Conservation (phyloP, 805 yeast genomes). For the Wickerhamomyces xylosicus region DNA sequence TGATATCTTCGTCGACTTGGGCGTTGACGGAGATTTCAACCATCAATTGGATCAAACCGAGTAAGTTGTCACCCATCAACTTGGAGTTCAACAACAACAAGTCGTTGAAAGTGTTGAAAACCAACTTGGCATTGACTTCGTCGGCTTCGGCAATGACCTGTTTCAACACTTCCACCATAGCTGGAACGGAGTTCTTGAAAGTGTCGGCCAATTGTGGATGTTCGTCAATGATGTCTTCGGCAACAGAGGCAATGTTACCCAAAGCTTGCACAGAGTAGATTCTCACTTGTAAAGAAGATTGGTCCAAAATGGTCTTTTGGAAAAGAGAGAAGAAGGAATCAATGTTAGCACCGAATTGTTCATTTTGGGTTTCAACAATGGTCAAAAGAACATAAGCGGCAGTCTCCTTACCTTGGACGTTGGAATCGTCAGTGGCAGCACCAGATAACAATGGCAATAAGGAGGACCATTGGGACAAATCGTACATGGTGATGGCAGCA, state of each 20-base stretch:
- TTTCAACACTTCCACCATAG: slow-evolving; percentile 72
- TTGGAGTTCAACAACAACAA: slow-evolving; percentile 68
- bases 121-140: slow-evolving; percentile 55
- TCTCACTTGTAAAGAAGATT: slow-evolving; percentile 61
- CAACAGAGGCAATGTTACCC: slow-evolving; percentile 50
- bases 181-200: slow-evolving; percentile 63
- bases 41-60: slow-evolving; percentile 61
- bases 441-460: slow-evolving; percentile 61
- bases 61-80: slow-evolving; percentile 66
- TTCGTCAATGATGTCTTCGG: slow-evolving; percentile 47
- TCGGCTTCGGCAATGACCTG: slow-evolving; percentile 66
- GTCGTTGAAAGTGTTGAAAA: slow-evolving; percentile 80
- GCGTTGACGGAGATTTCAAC: slow-evolving; percentile 63
- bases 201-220: slow-evolving; percentile 36
- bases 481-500: slow-evolving; percentile 73
- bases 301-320: slow-evolving; percentile 49
- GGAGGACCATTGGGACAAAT: slow-evolving; percentile 72
- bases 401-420: slow-evolving; percentile 60
- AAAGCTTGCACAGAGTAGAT: slow-evolving; percentile 76
- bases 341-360: slow-evolving; percentile 46
- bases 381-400: slow-evolving; percentile 73
- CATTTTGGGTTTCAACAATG: slow-evolving; percentile 60
- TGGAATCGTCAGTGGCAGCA: slow-evolving; percentile 45
- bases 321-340: slow-evolving; percentile 66
- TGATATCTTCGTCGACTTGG: slow-evolving; percentile 65